Base-by-base conservation (phyloP, 176 grass and related monocot genomes). In the Alopecurus myosuroides region DNA sequence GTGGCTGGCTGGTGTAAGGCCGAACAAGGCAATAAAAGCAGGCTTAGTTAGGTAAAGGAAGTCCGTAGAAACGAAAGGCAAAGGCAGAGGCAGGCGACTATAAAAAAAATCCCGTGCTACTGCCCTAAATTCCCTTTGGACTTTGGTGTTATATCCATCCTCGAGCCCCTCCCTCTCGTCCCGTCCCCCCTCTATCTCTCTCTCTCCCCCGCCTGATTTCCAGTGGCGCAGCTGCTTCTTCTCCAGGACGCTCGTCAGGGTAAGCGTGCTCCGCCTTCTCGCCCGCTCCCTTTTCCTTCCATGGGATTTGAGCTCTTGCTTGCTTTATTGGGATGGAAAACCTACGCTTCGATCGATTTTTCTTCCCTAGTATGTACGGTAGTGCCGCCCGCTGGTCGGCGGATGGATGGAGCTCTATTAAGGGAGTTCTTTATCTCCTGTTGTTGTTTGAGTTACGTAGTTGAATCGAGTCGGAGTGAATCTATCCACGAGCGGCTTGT, bases 111-210 rank as follows among this genome's bases (percentile, higher is more conserved):
- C 53, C 51, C 13, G 11, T 37, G 14, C 71, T 36, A 58, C 33
- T 42, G 12, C 79, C 36, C 77, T 81, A 82, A 82, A 77, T 82
- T 84, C 42, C 40, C 69, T 82, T 58, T 28, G 48, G 49, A 40
- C 52, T 50, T 66, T 52, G 55, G 48, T 75, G 82, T 81, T 82
- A 90, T 80, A 87, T 87, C 84, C 76, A 70, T 77, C 88, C 77
- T 87, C 89, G 76, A 91, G 89, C 85, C 71, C 61, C 80, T 77
- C 80, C 20, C 60, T 11, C 44, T 46, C 44, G 12, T 1, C 26
- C 2, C n/a, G n/a, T 19, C 9, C 64, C 23, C 46, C 34, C 74
- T 35, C 51, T 55, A 2, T 25, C 0, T 48, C 23, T 3, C 40
- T 49, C 42, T 61, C 42, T 63, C 64, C 64, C 44, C 76, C 67